Conservation (phyloP, 306 rosid species). For the Rubus idaeus region DNA sequence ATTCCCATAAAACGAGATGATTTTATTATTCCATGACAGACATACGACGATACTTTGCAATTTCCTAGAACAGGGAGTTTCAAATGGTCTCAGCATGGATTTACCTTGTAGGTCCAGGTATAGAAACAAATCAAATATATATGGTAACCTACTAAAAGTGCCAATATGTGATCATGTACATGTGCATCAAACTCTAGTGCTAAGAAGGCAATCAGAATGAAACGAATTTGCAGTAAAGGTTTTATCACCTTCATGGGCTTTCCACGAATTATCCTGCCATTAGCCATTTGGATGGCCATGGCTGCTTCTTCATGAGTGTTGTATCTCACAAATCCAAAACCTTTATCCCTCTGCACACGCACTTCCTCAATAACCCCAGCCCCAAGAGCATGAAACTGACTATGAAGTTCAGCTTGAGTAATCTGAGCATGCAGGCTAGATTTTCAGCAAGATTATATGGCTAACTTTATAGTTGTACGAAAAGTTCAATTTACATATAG, state of each 20-base stretch:
- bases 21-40: background rate
- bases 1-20: slow-evolving; percentile 10
- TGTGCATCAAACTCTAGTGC: slow-evolving; percentile 1
- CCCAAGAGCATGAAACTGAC: slow-evolving; percentile 73
- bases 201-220: background rate
- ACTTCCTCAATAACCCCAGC: slow-evolving; percentile 80
- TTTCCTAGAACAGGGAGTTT: background rate
- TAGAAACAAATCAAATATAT: background rate
- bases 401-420: slow-evolving; percentile 76
- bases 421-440: slow-evolving; percentile 44
- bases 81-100: background rate
- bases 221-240: slow-evolving; percentile 3
- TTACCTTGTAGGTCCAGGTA: background rate
- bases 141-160: background rate
- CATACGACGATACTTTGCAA: background rate
- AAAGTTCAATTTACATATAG: background rate
- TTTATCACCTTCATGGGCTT: slow-evolving; percentile 70
- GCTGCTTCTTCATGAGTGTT: slow-evolving; percentile 84
- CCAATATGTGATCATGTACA: background rate
- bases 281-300: slow-evolving; percentile 77
- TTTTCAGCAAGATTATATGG: background rate
- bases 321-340: slow-evolving; percentile 89
- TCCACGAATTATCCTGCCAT: slow-evolving; percentile 65
- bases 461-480: background rate
- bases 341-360: slow-evolving; percentile 81